Evolutionary conservation across 2,329 filamentous ascomycete genomes (phyloP).

Genomic region (Lithohypha guttulata): DNA sequence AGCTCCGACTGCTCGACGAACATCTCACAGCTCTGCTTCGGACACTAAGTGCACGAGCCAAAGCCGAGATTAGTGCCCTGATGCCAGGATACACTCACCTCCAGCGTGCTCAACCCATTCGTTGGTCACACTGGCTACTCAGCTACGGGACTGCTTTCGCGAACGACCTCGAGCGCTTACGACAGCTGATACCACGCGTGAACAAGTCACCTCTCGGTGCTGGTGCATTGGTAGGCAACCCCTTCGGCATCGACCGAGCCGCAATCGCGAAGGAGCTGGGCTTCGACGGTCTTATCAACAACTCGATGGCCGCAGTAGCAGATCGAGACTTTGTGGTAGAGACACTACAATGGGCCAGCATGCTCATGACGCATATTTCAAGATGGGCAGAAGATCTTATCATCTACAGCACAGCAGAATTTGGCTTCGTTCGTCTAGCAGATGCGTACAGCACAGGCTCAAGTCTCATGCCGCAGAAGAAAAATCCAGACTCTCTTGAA

Average conservation of each 20-base stretch:
- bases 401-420: constrained; percentile 66
- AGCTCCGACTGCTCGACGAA: constrained; percentile 58
- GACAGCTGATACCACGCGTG: constrained; percentile 61
- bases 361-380: constrained; percentile 68
- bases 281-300: constrained; percentile 60
- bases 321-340: constrained; percentile 78
- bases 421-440: constrained; percentile 62
- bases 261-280: constrained; percentile 70
- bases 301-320: constrained; percentile 64
- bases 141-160: constrained; percentile 62
- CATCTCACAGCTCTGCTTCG: constrained; percentile 59
- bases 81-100: constrained; percentile 88
- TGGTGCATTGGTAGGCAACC: constrained; percentile 70
- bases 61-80: constrained; percentile 62
- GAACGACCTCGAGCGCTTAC: constrained; percentile 64
- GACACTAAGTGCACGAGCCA: constrained; percentile 58
- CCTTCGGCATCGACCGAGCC: constrained; percentile 70
- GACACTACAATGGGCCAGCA: constrained; percentile 67
- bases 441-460: constrained; percentile 73
- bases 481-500: constrained; percentile 66
- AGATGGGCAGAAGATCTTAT: constrained; percentile 80
- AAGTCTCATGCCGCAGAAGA: constrained; percentile 73
- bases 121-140: constrained; percentile 74
- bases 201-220: constrained; percentile 62
- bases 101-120: constrained; percentile 67